phyloP scores from a whole-genome alignment of 345 rosid species.

The Populus alba region DNA sequence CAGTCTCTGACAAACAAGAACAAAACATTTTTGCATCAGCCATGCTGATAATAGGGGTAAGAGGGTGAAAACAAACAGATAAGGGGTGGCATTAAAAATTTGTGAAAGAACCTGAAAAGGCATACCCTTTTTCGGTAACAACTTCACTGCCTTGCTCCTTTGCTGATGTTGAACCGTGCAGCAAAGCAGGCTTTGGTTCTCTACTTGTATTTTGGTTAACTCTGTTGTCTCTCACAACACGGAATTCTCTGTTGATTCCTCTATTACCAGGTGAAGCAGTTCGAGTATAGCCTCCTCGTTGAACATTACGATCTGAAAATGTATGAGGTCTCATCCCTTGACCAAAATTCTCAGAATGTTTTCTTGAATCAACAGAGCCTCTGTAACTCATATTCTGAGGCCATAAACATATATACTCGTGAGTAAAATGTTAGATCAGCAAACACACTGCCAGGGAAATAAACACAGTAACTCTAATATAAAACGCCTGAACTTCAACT shows the following conservation, averaged over 20 bases:
- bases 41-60: background rate
- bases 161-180: constrained; percentile 30
- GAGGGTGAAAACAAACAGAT: background rate
- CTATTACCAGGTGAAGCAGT: constrained; percentile 40
- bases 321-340: constrained; percentile 31
- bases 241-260: constrained; percentile 45
- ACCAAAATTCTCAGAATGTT: constrained; percentile 32
- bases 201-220: constrained; percentile 39
- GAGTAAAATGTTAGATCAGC: constrained; percentile 19
- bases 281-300: constrained; percentile 48
- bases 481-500: background rate
- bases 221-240: constrained; percentile 76
- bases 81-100: background rate
- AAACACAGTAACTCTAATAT: background rate
- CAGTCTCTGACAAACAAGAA: background rate
- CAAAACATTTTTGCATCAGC: background rate
- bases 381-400: constrained; percentile 44
- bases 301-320: constrained; percentile 38
- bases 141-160: constrained; percentile 26
- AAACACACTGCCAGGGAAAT: background rate
- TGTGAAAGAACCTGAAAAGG: background rate
- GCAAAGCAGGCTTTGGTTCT: constrained; percentile 45
- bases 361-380: constrained; percentile 38
- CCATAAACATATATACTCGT: constrained; percentile 23
- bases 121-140: constrained; percentile 52